Evolutionary conservation across 768 basidiomycete genomes (phyloP).

Genomic region (Russula olivacea): DNA sequence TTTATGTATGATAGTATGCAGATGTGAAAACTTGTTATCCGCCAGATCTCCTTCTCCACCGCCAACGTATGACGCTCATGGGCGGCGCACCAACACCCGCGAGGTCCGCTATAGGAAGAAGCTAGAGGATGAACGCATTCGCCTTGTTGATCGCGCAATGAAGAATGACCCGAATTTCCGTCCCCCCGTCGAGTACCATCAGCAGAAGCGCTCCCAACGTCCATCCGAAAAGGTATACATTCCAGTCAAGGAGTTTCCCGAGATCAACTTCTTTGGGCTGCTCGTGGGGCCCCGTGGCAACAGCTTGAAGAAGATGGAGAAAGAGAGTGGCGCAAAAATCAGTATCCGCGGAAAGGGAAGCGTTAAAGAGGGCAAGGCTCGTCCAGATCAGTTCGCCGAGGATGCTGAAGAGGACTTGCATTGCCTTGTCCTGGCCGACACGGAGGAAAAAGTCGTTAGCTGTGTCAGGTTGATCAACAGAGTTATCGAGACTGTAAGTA

Average conservation of each 20-base stretch:
- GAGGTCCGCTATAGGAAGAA: constrained; percentile 98
- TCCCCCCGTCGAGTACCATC: constrained; percentile 93
- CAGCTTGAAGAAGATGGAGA: constrained; percentile 99
- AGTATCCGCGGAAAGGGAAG: constrained; percentile 97
- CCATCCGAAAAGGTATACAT: constrained; percentile 99
- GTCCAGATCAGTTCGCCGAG: constrained; percentile 89
- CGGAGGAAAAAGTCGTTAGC: constrained; percentile 81
- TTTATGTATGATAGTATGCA: background rate
- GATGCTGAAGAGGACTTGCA: constrained; percentile 99
- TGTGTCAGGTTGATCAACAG: constrained; percentile 96
- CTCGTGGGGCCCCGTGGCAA: constrained; percentile 98
- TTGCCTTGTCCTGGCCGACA: constrained; percentile 91
- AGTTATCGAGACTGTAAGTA: constrained; percentile 95
- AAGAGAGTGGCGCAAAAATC: constrained; percentile 96
- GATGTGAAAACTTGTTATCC: background rate
- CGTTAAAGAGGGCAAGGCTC: constrained; percentile 97
- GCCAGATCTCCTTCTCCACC: constrained; percentile 90
- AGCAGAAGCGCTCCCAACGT: constrained; percentile 87
- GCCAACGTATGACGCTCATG: constrained; percentile 95
- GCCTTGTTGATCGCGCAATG: constrained; percentile 92
- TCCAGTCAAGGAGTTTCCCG: constrained; percentile 98
- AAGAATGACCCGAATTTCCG: constrained; percentile 98
- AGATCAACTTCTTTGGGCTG: constrained; percentile 99
- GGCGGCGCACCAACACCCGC: constrained; percentile 96
- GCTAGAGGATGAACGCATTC: constrained; percentile 85